phyloP scores from a whole-genome alignment of 345 rosid genomes.

The Ailanthus altissimus region DNA sequence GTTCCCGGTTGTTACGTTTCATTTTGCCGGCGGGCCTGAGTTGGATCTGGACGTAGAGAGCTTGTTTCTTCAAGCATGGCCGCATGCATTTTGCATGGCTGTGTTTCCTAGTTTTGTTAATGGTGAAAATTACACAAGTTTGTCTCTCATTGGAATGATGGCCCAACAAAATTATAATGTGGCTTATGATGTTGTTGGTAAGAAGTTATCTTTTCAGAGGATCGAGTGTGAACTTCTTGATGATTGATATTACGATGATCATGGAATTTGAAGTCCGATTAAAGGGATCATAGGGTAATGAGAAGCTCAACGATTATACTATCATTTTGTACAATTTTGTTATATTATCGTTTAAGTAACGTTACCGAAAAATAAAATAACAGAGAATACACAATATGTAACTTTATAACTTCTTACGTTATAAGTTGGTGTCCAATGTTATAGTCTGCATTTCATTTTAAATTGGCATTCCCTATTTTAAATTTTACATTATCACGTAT shows the following conservation, averaged over 20 bases:
- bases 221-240: slow-evolving; percentile 45
- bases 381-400: too few relatives aligned
- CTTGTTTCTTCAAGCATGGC: slow-evolving; percentile 36
- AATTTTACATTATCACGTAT: too few relatives aligned
- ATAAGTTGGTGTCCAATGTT: too few relatives aligned
- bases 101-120: slow-evolving; percentile 15
- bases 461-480: too few relatives aligned
- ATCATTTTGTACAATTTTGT: too few relatives aligned
- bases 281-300: not conserved
- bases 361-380: too few relatives aligned
- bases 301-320: not conserved
- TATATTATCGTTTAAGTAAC: too few relatives aligned
- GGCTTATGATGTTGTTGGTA: slow-evolving; percentile 35
- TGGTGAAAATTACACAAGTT: not conserved
- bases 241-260: slow-evolving; percentile 8
- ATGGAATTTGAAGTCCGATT: not conserved
- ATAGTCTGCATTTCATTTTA: too few relatives aligned
- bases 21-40: slow-evolving; percentile 43
- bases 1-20: slow-evolving; percentile 45
- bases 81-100: slow-evolving; percentile 44
- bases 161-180: slow-evolving; percentile 50
- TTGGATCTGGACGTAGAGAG: slow-evolving; percentile 40
- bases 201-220: slow-evolving; percentile 37
- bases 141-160: slow-evolving; percentile 40
- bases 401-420: too few relatives aligned